Conservation (phyloP, 192 early-diverging fungal genomes). For the Rhizophagus clarus region DNA sequence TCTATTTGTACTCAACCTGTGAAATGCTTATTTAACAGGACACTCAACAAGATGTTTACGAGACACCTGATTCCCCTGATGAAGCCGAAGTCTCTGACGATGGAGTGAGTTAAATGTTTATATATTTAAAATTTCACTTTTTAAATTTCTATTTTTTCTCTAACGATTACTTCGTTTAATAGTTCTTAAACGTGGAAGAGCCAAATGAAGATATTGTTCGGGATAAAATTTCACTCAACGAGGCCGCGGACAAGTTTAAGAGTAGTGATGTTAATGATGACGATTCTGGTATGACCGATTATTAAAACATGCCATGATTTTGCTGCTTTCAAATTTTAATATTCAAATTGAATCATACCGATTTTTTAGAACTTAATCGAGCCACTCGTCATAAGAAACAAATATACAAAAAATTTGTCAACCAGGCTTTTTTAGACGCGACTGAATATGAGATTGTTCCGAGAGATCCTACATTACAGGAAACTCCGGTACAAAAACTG, state of each 20-base stretch:
- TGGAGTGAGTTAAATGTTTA: constrained; percentile 8
- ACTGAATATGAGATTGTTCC: constrained; percentile 58
- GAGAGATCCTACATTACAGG: constrained; percentile 53
- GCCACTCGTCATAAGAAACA: constrained; percentile 58
- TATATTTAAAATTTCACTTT: background rate
- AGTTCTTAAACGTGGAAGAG: constrained; percentile 53
- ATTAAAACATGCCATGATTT: background rate
- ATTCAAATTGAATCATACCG: background rate
- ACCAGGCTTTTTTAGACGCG: constrained; percentile 52
- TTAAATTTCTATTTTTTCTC: background rate
- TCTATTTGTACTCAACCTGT: background rate
- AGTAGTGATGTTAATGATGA: constrained; percentile 51
- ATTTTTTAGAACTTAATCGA: constrained; percentile 44
- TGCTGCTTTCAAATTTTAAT: background rate
- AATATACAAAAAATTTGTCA: constrained; percentile 60
- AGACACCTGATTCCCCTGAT: constrained; percentile 66
- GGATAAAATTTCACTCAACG: constrained; percentile 52
- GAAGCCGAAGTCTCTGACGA: constrained; percentile 33
- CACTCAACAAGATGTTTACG: constrained; percentile 84
- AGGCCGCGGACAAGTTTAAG: constrained; percentile 62
- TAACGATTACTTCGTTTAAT: background rate
- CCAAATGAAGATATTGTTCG: constrained; percentile 62
- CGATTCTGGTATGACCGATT: constrained; percentile 47
- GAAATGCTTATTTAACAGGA: constrained; percentile 43
- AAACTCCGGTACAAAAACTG: constrained; percentile 75